These are phyloP conservation scores for Thuidium tamariscinum DNA, from an alignment of 225 moss, liverwort and hornwort species.

Conservation along the genomic window DNA sequence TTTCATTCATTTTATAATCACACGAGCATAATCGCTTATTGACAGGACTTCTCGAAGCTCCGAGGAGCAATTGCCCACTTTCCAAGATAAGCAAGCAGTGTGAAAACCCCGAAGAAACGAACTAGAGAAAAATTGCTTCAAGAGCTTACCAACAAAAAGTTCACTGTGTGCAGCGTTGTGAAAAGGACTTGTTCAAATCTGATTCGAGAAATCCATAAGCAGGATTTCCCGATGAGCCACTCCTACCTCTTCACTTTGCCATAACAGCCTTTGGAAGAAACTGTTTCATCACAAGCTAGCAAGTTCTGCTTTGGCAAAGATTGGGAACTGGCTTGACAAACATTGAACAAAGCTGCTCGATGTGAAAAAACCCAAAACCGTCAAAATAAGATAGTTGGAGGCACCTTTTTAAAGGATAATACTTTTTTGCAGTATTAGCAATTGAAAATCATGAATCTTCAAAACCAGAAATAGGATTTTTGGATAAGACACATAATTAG, in stretches of 20 bases:
- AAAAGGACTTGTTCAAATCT: no score
- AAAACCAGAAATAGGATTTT: background rate
- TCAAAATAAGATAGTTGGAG: background rate
- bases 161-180: background rate
- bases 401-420: background rate
- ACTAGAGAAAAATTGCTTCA: background rate
- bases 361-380: background rate
- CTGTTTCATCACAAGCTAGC: background rate
- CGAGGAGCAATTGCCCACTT: background rate
- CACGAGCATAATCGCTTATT: background rate
- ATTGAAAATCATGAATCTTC: background rate
- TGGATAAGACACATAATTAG: background rate
- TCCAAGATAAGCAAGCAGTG: background rate
- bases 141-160: background rate
- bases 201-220: background rate
- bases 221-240: background rate
- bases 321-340: background rate
- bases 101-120: background rate
- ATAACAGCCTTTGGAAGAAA: background rate
- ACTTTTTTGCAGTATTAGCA: background rate
- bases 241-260: background rate
- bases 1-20: background rate
- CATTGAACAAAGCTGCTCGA: background rate
- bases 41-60: background rate
- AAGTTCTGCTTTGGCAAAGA: background rate